Evolutionary conservation across 352 stramenopile genomes (phyloP).

Genomic region (Phytopythium aichiense): DNA sequence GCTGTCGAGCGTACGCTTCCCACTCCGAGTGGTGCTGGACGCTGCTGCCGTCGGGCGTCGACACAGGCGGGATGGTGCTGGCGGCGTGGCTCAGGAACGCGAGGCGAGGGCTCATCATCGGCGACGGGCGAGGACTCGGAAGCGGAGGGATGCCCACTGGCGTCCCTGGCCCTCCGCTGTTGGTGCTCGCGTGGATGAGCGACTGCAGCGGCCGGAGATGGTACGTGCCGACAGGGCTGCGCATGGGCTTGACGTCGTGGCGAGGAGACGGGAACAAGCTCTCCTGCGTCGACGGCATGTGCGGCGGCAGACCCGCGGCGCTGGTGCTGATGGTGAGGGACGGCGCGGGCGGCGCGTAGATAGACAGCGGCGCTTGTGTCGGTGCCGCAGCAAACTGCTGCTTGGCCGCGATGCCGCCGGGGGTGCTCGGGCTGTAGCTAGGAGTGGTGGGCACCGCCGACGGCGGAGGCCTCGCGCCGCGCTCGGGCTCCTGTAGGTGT

Average conservation of each 20-base stretch:
- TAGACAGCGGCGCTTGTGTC: conserved; percentile 10
- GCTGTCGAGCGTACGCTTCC: conserved; percentile 21
- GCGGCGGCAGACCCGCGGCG: neutral
- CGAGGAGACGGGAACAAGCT: conserved; percentile 6
- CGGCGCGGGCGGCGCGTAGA: conserved; percentile 3
- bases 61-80: conserved; percentile 5
- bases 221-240: conserved; percentile 26
- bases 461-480: conserved; percentile 4
- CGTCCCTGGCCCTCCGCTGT: neutral
- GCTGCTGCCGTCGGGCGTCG: conserved; percentile 14
- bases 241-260: conserved; percentile 11
- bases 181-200: conserved; percentile 4
- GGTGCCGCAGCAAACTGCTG: conserved; percentile 11
- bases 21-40: conserved; percentile 26
- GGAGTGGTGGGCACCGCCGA: conserved; percentile 1
- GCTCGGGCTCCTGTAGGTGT: conserved; percentile 9
- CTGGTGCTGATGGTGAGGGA: conserved; percentile 8
- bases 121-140: conserved; percentile 4
- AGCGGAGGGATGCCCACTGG: conserved; percentile 5
- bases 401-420: neutral
- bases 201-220: conserved; percentile 47
- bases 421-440: neutral
- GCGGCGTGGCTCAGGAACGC: conserved; percentile 11
- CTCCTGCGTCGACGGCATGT: neutral
- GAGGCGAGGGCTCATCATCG: conserved; percentile 15